These are phyloP conservation scores for Fusarium xyrophilum DNA, from an alignment of 2,329 filamentous ascomycete species.

Conservation along the genomic window DNA sequence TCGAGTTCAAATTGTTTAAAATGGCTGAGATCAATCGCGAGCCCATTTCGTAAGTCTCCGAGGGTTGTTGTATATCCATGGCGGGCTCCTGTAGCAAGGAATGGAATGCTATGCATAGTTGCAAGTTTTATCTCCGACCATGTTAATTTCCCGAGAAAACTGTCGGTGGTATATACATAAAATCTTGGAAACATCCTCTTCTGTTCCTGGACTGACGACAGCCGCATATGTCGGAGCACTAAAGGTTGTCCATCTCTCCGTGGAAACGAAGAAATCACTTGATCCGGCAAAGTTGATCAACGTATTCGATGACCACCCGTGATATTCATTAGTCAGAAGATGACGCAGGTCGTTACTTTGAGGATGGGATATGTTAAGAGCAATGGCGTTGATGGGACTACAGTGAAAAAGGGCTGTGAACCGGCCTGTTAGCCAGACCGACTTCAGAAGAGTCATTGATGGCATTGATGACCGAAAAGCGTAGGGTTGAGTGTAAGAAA, in stretches of 20 bases:
- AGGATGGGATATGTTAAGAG: accelerated
- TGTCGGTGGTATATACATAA: not conserved
- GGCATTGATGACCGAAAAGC: not conserved
- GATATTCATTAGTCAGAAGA: not conserved
- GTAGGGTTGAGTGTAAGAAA: accelerated
- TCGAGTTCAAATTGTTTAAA: not conserved
- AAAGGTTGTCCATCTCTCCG: not conserved
- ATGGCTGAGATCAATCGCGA: not conserved
- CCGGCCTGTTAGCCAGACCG: not conserved
- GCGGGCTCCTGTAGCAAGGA: not conserved
- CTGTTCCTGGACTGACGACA: not conserved
- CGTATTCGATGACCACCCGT: not conserved
- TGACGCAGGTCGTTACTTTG: accelerated
- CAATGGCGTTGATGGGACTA: not conserved
- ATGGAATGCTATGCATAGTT: not conserved
- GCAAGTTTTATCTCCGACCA: accelerated
- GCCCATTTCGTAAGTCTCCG: accelerated
- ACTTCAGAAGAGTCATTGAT: not conserved
- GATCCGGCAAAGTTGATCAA: not conserved
- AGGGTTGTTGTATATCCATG: not conserved
- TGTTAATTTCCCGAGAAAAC: not conserved
- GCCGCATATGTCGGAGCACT: not conserved
- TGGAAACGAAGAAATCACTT: accelerated
- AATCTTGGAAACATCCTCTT: accelerated
- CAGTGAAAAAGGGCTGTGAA: accelerated